Base-by-base conservation (phyloP, 1,139 yeast genomes). In the Petasospora rhodanensis region DNA sequence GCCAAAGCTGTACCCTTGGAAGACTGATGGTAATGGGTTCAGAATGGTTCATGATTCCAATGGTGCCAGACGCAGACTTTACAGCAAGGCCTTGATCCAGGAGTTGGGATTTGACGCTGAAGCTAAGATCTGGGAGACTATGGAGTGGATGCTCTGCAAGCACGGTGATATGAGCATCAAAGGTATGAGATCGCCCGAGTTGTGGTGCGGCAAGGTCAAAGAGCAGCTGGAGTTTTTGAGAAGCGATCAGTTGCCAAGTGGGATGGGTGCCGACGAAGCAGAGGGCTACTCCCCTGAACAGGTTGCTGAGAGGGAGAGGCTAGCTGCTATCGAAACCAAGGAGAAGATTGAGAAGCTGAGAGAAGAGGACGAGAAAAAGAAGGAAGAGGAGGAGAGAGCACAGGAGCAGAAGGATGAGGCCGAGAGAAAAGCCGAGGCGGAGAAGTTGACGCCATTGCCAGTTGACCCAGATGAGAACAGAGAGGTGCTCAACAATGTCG, bases 1-100 rank as follows among this genome's bases (percentile, higher is more conserved):
- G 22, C 55, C 55, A 13, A 51, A 51, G 30, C 22, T 49, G 6
- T 49, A 49, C 25, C 55, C 55, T 16, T 49, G 55, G 55, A 48
- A 45, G 18, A 34, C 49, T 11, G 35, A 44, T 28, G 53, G 52
- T 6, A 38, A 40, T 18, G 45, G 54, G 35, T 18, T 44, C 42
- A 24, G 47, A 45, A 30, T 34, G 45, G 26, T 35, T 32, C 33
- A 43, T 22, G 42, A 37, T 18, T 22, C 31, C 3, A 40, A 38
- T 16, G 51, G 51, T 4, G 24, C 27, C 14, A 41, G 51, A 34
- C 38, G 49, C 31, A 29, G 53, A 17, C 28, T 50, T 4, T 50
- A 47, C 20, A 30, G 40, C n/a, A 35, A 46, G 14, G 29, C 33
- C 2, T 23, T 50, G 24, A 31, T 39, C 5, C 39, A 46, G 15